Base-by-base conservation (phyloP, 2,329 filamentous ascomycete genomes). In the Aspergillus pseudonomiae region DNA sequence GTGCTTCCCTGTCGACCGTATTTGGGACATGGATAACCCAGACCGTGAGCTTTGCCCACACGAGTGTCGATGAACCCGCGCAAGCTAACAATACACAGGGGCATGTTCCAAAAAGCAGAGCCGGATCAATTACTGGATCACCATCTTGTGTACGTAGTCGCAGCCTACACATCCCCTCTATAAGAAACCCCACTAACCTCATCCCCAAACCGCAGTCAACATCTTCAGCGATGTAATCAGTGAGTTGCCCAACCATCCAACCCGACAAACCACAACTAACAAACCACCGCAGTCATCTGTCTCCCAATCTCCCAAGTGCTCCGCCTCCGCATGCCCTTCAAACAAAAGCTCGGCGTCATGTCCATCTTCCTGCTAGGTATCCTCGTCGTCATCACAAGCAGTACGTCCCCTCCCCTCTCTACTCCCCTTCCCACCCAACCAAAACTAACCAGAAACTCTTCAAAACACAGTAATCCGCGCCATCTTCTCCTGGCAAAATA, bases 141-240 rank as follows among this genome's bases (percentile, higher is more conserved):
- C 66, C 1, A 68, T 70, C 26, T 60, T 70, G 11, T 67, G 67
- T 69, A 68, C 39, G 67, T 34, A n/a, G 2, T 24, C 34, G 39
- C 16, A 12, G 32, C 14, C 19, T n/a, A 10, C n/a, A 4, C 34
- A 4, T 19, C 9, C 24, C 0, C 2, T 26, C 4, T 21, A 14
- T 36, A 6, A 3, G 6, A 10, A 12, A 50, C 54, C 61, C 58
- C 45, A 24, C 26, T 62, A 34, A 24, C 52, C 3, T 28, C 46
- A 26, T 19, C 9, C 16, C 28, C 2, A 28, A 28, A 24, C 28
- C 14, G 14, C 58, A 68, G 67, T 69, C 52, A 68, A 68, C 63
- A 69, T 69, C 60, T 68, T 66, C 53, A 66, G 59, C 45, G 67
- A 68, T 59, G 63, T 68, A 30, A 66, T 68, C 57, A 69, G 65